Evolutionary conservation across 2,329 filamentous ascomycete genomes (phyloP).

Genomic region (Pestalotiopsis sp.): DNA sequence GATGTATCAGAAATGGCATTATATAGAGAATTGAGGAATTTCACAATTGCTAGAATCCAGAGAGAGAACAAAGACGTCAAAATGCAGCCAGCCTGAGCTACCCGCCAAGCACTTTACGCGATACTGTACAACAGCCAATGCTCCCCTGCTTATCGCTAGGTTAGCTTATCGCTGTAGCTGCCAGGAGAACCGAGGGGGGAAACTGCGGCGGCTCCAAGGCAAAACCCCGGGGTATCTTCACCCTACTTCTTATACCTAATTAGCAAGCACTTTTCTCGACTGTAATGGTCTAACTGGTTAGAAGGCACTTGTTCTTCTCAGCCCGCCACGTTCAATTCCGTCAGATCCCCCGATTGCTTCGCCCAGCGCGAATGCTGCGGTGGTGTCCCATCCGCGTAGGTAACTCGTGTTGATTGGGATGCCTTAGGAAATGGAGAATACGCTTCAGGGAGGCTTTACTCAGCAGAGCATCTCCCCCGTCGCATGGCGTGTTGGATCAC

Average conservation of each 20-base stretch:
- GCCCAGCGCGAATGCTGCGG: conserved; percentile 72
- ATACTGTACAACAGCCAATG: no score
- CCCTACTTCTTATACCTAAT: conserved; percentile 4
- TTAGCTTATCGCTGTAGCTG: background rate
- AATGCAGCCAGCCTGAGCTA: no score
- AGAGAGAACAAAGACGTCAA: no score
- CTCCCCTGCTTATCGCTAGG: no score
- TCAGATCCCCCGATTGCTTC: conserved; percentile 55
- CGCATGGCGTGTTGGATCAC: conserved; percentile 72
- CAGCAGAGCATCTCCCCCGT: conserved; percentile 74
- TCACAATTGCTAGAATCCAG: no score
- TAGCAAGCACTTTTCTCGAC: conserved; percentile 36
- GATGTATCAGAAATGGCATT: no score
- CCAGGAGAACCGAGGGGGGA: no score
- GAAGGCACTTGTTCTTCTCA: conserved; percentile 59
- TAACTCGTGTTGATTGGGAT: conserved; percentile 66
- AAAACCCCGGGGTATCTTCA: background rate
- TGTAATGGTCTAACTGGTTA: conserved; percentile 64
- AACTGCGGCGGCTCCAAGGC: background rate
- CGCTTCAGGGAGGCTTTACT: conserved; percentile 73
- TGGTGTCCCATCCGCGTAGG: conserved; percentile 67
- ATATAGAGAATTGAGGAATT: no score
- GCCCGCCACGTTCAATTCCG: conserved; percentile 53
- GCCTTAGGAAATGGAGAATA: conserved; percentile 71
- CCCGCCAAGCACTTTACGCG: no score